phyloP scores from a whole-genome alignment of 176 grass and related monocot genomes.

The Oryza brachyantha region DNA sequence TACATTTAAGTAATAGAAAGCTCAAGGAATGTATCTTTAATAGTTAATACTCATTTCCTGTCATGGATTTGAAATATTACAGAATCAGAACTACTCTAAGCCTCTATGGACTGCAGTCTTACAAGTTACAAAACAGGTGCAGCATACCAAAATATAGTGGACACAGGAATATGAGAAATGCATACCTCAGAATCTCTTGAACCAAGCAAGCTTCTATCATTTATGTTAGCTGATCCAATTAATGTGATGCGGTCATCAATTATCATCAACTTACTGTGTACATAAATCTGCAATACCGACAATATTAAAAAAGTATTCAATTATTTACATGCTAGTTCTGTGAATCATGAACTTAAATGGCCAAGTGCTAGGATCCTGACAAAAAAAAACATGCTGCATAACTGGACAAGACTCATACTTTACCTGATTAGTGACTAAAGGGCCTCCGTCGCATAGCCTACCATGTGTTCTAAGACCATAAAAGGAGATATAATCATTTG shows the following conservation, averaged over 20 bases:
- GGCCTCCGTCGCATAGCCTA: slow-evolving; percentile 69
- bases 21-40: slow-evolving; percentile 9
- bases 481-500: slow-evolving; percentile 94
- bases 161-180: slow-evolving; percentile 4
- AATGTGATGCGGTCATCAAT: slow-evolving; percentile 90
- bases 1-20: not conserved
- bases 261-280: slow-evolving; percentile 99
- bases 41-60: slow-evolving; percentile 6
- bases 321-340: slow-evolving; percentile 14
- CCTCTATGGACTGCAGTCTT: not conserved
- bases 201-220: slow-evolving; percentile 98
- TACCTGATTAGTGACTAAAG: slow-evolving; percentile 93
- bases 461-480: slow-evolving; percentile 90
- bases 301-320: slow-evolving; percentile 20
- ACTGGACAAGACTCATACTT: slow-evolving; percentile 19
- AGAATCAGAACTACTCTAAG: not conserved
- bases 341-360: not conserved
- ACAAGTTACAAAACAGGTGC: not conserved
- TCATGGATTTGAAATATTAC: not conserved
- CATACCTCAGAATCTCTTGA: slow-evolving; percentile 98
- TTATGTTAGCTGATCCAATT: slow-evolving; percentile 98
- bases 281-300: slow-evolving; percentile 65
- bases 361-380: not conserved
- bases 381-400: not conserved
- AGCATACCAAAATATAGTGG: slow-evolving; percentile 9